Evolutionary conservation across 2,329 filamentous ascomycete species (phyloP).

Genomic region (Trichoderma afroharzianum): DNA sequence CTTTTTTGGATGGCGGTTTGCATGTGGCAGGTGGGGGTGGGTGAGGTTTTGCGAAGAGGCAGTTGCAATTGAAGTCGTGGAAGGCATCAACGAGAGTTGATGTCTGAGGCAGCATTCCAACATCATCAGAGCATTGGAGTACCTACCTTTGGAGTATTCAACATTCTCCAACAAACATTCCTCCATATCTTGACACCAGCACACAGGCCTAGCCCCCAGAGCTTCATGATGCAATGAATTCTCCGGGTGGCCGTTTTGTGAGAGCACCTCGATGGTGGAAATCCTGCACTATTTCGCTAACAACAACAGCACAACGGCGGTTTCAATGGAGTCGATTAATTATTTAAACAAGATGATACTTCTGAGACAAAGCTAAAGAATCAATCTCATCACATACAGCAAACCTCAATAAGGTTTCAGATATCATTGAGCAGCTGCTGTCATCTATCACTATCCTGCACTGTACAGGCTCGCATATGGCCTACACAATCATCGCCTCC

Average conservation of each 20-base stretch:
- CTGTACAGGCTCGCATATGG: not conserved
- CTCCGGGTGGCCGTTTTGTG: not conserved
- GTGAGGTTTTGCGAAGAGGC: not conserved
- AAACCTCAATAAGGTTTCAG: not conserved
- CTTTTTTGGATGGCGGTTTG: not conserved
- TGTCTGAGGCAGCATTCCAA: not conserved
- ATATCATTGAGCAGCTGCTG: not conserved
- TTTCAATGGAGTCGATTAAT: not conserved
- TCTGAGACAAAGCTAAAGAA: not conserved
- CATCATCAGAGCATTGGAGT: not conserved
- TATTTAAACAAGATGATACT: not conserved
- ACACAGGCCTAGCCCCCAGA: not conserved
- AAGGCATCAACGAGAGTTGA: not conserved
- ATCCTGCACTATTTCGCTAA: not conserved
- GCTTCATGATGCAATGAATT: not conserved
- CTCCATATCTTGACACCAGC: not conserved
- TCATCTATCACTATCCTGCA: not conserved
- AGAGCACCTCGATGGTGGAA: not conserved
- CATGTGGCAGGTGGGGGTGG: constrained; percentile 5
- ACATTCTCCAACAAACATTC: not conserved
- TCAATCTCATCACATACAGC: not conserved
- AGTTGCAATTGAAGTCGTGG: not conserved
- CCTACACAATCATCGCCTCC: not conserved
- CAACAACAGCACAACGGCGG: not conserved
- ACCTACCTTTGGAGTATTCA: not conserved